Evolutionary conservation across 768 basidiomycete species (phyloP).

Genomic region (Lactarius sp.): DNA sequence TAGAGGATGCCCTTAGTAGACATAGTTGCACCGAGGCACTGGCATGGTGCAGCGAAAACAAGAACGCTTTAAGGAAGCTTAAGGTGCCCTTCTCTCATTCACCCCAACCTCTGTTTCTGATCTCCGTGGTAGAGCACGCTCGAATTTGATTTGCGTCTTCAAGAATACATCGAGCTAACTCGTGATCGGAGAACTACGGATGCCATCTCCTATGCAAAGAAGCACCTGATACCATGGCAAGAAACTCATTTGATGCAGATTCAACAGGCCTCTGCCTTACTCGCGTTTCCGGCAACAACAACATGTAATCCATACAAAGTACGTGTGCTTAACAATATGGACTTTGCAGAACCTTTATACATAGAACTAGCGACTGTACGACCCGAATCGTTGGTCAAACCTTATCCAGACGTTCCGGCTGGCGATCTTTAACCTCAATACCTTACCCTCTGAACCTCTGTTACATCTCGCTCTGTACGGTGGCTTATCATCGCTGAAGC

Average conservation of each 20-base stretch:
- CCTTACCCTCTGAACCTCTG: constrained; percentile 81
- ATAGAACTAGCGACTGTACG: constrained; percentile 68
- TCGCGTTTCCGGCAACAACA: constrained; percentile 71
- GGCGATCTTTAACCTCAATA: constrained; percentile 83
- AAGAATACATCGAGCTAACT: constrained; percentile 93
- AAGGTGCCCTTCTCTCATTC: constrained; percentile 48
- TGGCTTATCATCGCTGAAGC: constrained; percentile 85
- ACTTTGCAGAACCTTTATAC: constrained; percentile 7
- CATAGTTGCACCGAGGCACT: constrained; percentile 87
- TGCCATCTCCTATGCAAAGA: constrained; percentile 81
- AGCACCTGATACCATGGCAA: constrained; percentile 77
- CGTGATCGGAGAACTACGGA: constrained; percentile 58
- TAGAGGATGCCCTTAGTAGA: constrained; percentile 70
- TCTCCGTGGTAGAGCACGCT: constrained; percentile 68
- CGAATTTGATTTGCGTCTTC: constrained; percentile 92
- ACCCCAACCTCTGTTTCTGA: background rate
- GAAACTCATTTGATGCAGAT: constrained; percentile 78
- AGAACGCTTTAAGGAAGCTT: constrained; percentile 84
- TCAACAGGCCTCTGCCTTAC: constrained; percentile 64
- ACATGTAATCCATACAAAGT: constrained; percentile 68
- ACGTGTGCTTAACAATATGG: background rate
- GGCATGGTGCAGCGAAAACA: constrained; percentile 95
- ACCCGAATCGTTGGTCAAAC: constrained; percentile 66
- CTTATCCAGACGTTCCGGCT: constrained; percentile 77
- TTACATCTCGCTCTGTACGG: constrained; percentile 86